phyloP scores from a whole-genome alignment of 768 basidiomycete genomes.

The Termitomyces sp. region DNA sequence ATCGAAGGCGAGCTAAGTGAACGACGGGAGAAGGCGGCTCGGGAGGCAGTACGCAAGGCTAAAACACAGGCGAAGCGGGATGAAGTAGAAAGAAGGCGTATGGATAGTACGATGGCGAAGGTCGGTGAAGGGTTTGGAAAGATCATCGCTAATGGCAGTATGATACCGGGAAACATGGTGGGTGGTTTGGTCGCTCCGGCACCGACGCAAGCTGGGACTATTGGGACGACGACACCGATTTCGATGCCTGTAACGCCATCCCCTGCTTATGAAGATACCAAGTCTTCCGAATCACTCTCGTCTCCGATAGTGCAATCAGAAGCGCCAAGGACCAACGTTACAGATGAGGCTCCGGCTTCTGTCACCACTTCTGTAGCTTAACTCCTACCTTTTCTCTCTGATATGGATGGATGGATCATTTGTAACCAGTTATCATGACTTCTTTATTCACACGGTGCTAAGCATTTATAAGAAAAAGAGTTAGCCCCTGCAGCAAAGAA shows the following conservation, averaged over 20 bases:
- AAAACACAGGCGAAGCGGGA: slow-evolving; percentile 21
- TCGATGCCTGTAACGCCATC: slow-evolving; percentile 8
- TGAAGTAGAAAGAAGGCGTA: slow-evolving; percentile 17
- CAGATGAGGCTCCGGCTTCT: background rate
- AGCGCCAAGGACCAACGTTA: background rate
- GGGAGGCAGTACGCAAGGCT: slow-evolving; percentile 26
- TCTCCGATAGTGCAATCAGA: background rate
- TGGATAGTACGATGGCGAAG: slow-evolving; percentile 20
- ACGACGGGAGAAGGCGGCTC: slow-evolving; percentile 23
- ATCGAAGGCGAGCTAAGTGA: slow-evolving; percentile 30
- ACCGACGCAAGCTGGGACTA: background rate
- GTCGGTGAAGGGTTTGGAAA: slow-evolving; percentile 4
- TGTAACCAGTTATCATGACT: too few relatives aligned
- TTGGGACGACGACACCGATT: background rate
- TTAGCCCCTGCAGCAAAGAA: too few relatives aligned
- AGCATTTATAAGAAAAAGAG: too few relatives aligned
- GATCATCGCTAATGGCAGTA: slow-evolving; percentile 1
- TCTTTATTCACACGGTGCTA: too few relatives aligned
- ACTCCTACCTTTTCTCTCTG: background rate
- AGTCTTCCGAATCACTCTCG: background rate
- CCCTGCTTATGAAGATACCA: slow-evolving; percentile 11
- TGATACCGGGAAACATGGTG: slow-evolving; percentile 1
- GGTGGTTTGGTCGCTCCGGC: background rate
- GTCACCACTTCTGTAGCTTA: background rate
- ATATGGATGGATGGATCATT: too few relatives aligned